phyloP scores from a whole-genome alignment of 2,329 filamentous ascomycete genomes.

The Aspergillus sp. region DNA sequence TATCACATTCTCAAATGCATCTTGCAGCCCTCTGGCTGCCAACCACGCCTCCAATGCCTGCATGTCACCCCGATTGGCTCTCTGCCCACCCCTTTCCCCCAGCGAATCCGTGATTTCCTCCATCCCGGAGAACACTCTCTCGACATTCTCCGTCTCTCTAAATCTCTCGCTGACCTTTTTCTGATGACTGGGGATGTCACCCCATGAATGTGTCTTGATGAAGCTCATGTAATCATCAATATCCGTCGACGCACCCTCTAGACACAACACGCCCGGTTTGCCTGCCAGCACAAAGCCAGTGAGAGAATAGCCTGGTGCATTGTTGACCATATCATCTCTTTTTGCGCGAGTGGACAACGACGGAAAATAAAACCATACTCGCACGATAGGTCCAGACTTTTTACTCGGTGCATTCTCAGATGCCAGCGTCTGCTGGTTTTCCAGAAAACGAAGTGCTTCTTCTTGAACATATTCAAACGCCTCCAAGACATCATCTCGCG shows the following conservation, averaged over 20 bases:
- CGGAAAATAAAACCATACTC: conserved; percentile 62
- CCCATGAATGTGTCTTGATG: conserved; percentile 61
- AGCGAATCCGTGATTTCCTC: conserved; percentile 30
- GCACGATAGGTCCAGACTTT: conserved; percentile 31
- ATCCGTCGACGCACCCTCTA: conserved; percentile 34
- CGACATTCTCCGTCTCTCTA: conserved; percentile 37
- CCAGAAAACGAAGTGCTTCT: conserved; percentile 26
- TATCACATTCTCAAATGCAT: conserved; percentile 29
- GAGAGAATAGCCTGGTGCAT: conserved; percentile 49
- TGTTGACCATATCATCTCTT: conserved; percentile 52
- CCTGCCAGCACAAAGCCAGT: conserved; percentile 59
- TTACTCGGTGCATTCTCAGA: not conserved
- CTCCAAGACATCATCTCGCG: conserved; percentile 41
- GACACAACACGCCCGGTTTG: conserved; percentile 48
- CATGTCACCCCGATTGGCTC: conserved; percentile 31
- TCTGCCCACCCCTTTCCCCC: conserved; percentile 26
- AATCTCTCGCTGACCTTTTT: conserved; percentile 57
- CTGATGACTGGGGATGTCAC: conserved; percentile 57
- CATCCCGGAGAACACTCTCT: conserved; percentile 25
- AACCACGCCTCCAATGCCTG: conserved; percentile 29
- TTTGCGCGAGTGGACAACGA: conserved; percentile 58
- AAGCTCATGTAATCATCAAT: conserved; percentile 59
- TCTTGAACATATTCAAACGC: conserved; percentile 44
- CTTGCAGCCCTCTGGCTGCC: conserved; percentile 16
- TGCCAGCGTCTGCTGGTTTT: conserved; percentile 8